Base-by-base conservation (phyloP, 139 green algal genomes). In the Chlorella sorokiniana region DNA sequence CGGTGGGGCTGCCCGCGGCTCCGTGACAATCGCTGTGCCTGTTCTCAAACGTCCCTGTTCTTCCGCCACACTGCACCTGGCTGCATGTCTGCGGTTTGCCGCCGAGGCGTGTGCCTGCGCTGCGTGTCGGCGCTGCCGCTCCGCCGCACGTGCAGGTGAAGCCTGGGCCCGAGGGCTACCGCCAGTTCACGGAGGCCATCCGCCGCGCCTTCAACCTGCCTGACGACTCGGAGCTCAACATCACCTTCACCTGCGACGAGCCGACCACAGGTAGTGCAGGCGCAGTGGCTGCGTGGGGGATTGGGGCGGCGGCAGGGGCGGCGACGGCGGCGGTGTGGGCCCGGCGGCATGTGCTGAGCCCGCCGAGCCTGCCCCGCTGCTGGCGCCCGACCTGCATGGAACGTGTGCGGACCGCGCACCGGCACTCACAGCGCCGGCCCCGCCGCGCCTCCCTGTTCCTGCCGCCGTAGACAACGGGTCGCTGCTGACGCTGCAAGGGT, bases 201-300 rank as follows among this genome's bases (percentile, higher is more conserved):
- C 86, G 94, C 22, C 61, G 85, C 18, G 92, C 94, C 10, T 98
- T 98, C 76, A 83, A 81, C 48, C 91, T 98, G 41, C 94, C 94
- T 1, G 86, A 91, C 22, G 94, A 97, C 76, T 89, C 78, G n/a
- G 92, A 97, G 83, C 87, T 97, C 23, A 97, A 97, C 88, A 97
- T 97, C 81, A 97, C 92, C 0, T 98, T 97, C 89, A 98, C 94
- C 14, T 98, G 94, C 78, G 94, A 98, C 80, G 94, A 98, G 83
- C 94, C 94, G 18, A 89, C 82, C 56, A 88, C 85, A 83, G 89
- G 86, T 89, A 71, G 56, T 65, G 56, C 56, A 33, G 56, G 23
- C 56, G 48, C 16, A 16, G 48, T 56, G 48, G 48, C 14, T 16
- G n/a, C n/a, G n/a, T n/a, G n/a, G n/a, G n/a, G n/a, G n/a, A n/a